These are phyloP conservation scores for Phlyctochytrium planicorne DNA, from an alignment of 192 early-diverging fungal species.

Conservation along the genomic window DNA sequence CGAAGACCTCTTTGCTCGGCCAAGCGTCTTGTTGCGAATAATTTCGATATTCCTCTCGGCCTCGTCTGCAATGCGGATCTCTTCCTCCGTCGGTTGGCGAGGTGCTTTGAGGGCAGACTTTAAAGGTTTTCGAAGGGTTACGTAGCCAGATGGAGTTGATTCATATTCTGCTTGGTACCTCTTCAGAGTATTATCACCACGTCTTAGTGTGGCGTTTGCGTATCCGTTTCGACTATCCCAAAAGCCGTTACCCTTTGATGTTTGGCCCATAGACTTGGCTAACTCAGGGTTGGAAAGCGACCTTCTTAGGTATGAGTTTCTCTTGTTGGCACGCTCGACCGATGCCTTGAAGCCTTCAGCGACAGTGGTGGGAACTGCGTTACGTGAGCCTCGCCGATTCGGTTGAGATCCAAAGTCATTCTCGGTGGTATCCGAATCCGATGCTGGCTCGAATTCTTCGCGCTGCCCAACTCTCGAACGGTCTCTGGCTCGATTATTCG, in stretches of 20 bases:
- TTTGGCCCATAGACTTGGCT: not conserved
- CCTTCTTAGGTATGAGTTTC: not conserved
- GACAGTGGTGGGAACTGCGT: not conserved
- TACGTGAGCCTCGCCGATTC: not conserved
- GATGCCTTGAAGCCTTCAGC: not conserved
- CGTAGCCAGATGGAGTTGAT: too few species aligned
- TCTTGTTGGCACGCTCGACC: not conserved
- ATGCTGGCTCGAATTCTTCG: not conserved
- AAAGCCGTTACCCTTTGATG: not conserved
- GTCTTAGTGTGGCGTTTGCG: not conserved
- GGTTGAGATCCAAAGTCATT: not conserved
- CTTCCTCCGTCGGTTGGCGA: not conserved
- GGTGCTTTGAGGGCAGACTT: not conserved
- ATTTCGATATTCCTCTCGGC: not conserved
- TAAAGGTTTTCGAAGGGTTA: not conserved
- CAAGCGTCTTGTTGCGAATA: not conserved
- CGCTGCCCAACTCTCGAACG: too few species aligned
- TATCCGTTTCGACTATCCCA: not conserved
- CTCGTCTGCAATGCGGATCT: conserved; percentile 2
- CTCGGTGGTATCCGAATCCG: not conserved
- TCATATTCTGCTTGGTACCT: too few species aligned
- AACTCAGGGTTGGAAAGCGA: not conserved
- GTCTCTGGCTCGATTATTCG: too few species aligned
- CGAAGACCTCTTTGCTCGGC: not conserved
- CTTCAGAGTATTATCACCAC: not conserved